Evolutionary conservation across 768 basidiomycete species (phyloP).

Genomic region (Mycena metata): DNA sequence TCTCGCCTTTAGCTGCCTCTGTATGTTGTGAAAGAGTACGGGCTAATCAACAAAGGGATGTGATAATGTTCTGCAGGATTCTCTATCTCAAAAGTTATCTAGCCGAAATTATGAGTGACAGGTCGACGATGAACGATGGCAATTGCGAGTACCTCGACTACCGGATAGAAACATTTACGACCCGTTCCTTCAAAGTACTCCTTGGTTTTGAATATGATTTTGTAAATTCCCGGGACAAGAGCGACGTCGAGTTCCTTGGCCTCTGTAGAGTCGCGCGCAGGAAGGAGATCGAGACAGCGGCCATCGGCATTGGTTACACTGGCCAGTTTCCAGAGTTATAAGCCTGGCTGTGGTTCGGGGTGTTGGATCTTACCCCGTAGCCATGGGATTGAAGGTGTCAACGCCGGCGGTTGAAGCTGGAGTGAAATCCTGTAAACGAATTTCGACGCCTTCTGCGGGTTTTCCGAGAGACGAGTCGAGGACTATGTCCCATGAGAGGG

Average conservation of each 20-base stretch:
- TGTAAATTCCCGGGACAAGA: constrained; percentile 78
- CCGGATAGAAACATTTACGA: constrained; percentile 87
- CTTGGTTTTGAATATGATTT: constrained; percentile 83
- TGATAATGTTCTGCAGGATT: constrained; percentile 89
- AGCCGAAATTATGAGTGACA: constrained; percentile 29
- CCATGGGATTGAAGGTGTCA: constrained; percentile 67
- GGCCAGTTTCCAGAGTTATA: constrained; percentile 19
- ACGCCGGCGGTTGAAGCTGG: constrained; percentile 44
- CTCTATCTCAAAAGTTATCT: constrained; percentile 85
- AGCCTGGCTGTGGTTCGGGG: neutral
- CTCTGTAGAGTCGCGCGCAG: constrained; percentile 62
- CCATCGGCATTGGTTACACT: constrained; percentile 88
- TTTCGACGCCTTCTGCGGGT: constrained; percentile 78
- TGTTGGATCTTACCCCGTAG: constrained; percentile 67
- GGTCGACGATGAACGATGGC: neutral
- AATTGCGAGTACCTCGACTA: constrained; percentile 77
- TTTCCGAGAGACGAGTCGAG: constrained; percentile 89
- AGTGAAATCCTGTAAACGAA: constrained; percentile 68
- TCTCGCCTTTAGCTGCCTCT: constrained; percentile 76
- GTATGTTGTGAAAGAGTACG: constrained; percentile 93
- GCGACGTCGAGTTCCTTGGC: constrained; percentile 57
- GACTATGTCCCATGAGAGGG: constrained; percentile 59
- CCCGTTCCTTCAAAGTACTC: constrained; percentile 80
- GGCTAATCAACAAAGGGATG: constrained; percentile 92
- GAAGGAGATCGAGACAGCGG: constrained; percentile 83